Percentiles rank a stretch among this genome's conserved stretches.
Evolutionary conservation across 1,284 basidiomycete genomes (phyloP).

Genomic region (Puccinia brachypodii): DNA sequence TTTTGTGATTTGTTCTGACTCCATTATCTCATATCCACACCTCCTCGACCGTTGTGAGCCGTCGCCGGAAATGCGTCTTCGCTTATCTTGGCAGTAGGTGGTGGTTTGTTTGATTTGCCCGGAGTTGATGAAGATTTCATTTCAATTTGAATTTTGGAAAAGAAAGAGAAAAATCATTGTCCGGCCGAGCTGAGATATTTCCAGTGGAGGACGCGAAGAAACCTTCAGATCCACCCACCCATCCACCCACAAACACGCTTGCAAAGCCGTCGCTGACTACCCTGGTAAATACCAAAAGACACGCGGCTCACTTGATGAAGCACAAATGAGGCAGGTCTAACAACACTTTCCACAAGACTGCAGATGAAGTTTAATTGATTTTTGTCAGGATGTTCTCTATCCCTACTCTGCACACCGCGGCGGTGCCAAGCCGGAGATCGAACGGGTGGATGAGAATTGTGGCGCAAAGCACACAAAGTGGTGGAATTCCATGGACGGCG

Average conservation of each 20-base stretch:
- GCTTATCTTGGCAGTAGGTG: too few relatives aligned
- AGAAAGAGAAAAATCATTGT: not conserved
- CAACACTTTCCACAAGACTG: not conserved
- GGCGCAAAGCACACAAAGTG: not conserved
- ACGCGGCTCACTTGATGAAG: not conserved
- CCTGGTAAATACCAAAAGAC: not conserved
- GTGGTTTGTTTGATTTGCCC: not conserved
- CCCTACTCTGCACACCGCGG: not conserved
- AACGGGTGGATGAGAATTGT: not conserved
- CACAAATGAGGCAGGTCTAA: not conserved
- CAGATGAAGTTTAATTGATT: not conserved
- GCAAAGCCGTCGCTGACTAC: not conserved
- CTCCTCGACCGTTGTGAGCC: not conserved
- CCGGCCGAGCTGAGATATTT: not conserved
- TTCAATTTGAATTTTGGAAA: not conserved
- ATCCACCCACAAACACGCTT: too few relatives aligned
- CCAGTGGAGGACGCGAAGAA: not conserved
- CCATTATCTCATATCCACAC: too few relatives aligned
- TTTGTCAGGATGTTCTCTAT: not conserved
- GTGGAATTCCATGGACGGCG: conserved; percentile 2
- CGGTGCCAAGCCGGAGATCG: conserved; percentile 6
- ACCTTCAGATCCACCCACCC: too few relatives aligned
- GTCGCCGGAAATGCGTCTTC: too few relatives aligned
- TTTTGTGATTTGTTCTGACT: too few relatives aligned
- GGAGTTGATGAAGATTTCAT: not conserved